Evolutionary conservation across 768 basidiomycete genomes (phyloP).

Genomic region (Russula abietina): DNA sequence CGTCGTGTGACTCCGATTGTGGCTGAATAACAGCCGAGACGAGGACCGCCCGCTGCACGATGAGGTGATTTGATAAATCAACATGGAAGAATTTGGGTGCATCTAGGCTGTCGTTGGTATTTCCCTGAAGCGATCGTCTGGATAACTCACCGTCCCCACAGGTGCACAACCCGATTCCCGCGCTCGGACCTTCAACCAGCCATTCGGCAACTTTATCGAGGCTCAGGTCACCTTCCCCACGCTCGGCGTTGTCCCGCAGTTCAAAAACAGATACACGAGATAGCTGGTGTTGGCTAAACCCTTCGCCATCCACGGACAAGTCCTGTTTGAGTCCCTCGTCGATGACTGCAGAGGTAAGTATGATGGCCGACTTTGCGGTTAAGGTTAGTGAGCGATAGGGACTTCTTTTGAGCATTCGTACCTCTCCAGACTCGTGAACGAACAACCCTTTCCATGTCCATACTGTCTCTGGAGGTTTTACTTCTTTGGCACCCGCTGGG

Average conservation of each 20-base stretch:
- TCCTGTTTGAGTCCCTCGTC: neutral
- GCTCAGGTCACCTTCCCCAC: constrained; percentile 7
- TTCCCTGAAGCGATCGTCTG: neutral
- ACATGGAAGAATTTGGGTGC: constrained; percentile 39
- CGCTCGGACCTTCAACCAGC: constrained; percentile 18
- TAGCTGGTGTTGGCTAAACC: neutral
- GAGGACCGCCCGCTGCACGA: constrained; percentile 31
- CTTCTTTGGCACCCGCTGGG: constrained; percentile 34
- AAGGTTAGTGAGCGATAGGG: neutral
- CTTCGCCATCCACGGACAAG: constrained; percentile 6
- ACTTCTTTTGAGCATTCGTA: constrained; percentile 16
- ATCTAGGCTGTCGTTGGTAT: constrained; percentile 28
- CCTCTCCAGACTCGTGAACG: constrained; percentile 29
- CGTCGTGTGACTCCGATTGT: constrained; percentile 30
- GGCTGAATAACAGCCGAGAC: constrained; percentile 19
- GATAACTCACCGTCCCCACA: constrained; percentile 12
- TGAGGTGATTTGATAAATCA: constrained; percentile 40
- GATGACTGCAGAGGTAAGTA: constrained; percentile 18
- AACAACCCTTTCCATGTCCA: constrained; percentile 36
- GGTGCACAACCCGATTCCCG: constrained; percentile 12
- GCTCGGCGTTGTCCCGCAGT: constrained; percentile 10
- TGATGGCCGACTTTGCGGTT: constrained; percentile 12
- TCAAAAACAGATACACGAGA: constrained; percentile 17
- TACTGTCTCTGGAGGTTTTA: constrained; percentile 16
- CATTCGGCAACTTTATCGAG: constrained; percentile 20